Percentiles rank a stretch among this genome's conserved stretches.
Conservation (phyloP, 1,284 basidiomycete species). For the Puccinia horiana region DNA sequence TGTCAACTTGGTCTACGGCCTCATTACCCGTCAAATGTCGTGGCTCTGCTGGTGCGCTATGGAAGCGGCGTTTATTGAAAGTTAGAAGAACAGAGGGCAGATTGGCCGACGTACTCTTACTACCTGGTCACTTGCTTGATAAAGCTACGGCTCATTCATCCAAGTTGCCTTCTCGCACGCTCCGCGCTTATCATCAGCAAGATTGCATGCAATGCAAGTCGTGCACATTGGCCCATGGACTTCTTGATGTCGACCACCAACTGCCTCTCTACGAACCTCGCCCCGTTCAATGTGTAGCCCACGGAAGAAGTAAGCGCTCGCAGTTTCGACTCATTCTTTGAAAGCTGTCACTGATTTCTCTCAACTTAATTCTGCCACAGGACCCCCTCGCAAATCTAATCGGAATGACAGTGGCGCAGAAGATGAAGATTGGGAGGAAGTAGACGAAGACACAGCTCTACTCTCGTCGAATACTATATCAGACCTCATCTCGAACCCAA, state of each 20-base stretch:
- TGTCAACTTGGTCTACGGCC: neutral
- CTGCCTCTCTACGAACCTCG: conserved; percentile 10
- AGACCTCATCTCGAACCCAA: conserved; percentile 8
- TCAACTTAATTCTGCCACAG: neutral
- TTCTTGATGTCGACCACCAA: neutral
- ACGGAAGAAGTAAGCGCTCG: neutral
- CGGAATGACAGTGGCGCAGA: neutral
- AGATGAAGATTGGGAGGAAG: conserved; percentile 20
- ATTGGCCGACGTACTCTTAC: neutral
- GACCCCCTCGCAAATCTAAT: neutral
- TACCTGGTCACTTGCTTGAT: neutral
- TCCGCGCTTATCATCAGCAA: neutral
- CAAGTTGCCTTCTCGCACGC: neutral
- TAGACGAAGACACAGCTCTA: neutral
- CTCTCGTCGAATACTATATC: neutral
- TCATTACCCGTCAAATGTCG: conserved; percentile 1
- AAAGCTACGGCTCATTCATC: neutral
- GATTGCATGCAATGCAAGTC: conserved; percentile 25
- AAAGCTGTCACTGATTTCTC: neutral
- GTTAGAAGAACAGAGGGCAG: neutral
- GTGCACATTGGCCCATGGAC: neutral
- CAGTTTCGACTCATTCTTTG: neutral
- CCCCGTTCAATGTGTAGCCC: neutral
- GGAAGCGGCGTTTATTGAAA: conserved; percentile 7
- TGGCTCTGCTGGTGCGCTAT: neutral